Percentiles rank a stretch among this genome's conserved stretches.
phyloP scores from a whole-genome alignment of 2,329 filamentous ascomycete genomes.

The Metarhizium brunneum region DNA sequence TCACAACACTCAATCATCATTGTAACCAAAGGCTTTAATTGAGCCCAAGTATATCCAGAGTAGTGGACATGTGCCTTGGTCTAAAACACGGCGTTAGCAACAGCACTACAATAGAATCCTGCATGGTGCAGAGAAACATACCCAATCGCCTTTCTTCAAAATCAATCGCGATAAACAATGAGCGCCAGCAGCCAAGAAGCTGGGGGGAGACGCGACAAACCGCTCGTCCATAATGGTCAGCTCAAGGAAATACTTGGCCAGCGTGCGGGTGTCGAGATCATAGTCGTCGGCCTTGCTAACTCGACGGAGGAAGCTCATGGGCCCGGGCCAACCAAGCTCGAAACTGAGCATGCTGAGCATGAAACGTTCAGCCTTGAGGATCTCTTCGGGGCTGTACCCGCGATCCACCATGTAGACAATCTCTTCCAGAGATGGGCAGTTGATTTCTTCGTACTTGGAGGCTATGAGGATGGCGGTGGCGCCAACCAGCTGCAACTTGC shows the following conservation, averaged over 20 bases:
- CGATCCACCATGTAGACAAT: conserved; percentile 98
- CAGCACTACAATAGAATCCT: neutral
- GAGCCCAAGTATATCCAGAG: conserved; percentile 82
- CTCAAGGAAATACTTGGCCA: conserved; percentile 97
- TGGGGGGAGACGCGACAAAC: conserved; percentile 84
- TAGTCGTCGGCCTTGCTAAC: conserved; percentile 99
- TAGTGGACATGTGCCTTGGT: conserved; percentile 80
- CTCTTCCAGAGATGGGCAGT: conserved; percentile 88
- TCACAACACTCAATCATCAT: conserved; percentile 85
- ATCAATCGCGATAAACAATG: conserved; percentile 87
- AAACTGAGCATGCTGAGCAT: conserved; percentile 97
- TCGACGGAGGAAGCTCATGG: conserved; percentile 93
- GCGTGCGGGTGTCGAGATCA: conserved; percentile 84
- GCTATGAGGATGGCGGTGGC: conserved; percentile 94
- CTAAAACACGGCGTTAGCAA: conserved; percentile 31
- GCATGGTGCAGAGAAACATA: conserved; percentile 36
- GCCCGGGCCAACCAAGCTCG: conserved; percentile 94
- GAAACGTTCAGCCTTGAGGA: conserved; percentile 93
- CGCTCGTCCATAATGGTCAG: conserved; percentile 97
- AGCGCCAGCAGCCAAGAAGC: conserved; percentile 82
- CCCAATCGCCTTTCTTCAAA: conserved; percentile 87
- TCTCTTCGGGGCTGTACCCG: conserved; percentile 82
- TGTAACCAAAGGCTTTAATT: conserved; percentile 67
- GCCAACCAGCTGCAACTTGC: conserved; percentile 90
- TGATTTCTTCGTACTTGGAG: conserved; percentile 98